These are phyloP conservation scores for Fomes fomentarius DNA, from an alignment of 1,284 basidiomycete species.

Conservation along the genomic window DNA sequence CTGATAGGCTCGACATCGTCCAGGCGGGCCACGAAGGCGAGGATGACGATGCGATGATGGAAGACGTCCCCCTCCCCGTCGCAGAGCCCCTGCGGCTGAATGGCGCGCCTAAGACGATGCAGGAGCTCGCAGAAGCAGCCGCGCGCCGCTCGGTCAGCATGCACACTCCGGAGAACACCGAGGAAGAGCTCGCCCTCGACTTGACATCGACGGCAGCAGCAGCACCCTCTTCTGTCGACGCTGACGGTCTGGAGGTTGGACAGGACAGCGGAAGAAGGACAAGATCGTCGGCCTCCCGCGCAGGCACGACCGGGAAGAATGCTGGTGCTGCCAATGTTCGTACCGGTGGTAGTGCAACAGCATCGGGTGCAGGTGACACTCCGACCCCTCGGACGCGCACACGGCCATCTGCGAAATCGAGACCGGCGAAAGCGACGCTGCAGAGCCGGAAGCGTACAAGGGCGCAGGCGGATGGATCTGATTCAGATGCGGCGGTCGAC, in stretches of 20 bases:
- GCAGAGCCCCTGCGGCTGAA: constrained; percentile 6
- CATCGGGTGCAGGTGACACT: neutral
- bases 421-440: constrained; percentile 11
- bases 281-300: neutral
- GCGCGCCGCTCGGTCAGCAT: constrained; percentile 24
- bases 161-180: constrained; percentile 8
- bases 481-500: constrained; percentile 25
- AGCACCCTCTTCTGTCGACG: neutral
- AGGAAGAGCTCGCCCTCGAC: constrained; percentile 6
- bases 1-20: constrained; percentile 2
- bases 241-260: too few species aligned
- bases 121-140: constrained; percentile 60
- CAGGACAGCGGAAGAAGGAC: constrained; percentile 1
- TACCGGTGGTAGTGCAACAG: neutral
- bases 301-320: neutral
- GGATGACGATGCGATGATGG: constrained; percentile 33
- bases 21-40: constrained; percentile 28
- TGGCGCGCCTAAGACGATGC: constrained; percentile 61
- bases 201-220: constrained; percentile 1
- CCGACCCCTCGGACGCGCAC: constrained; percentile 5
- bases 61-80: constrained; percentile 33
- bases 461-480: constrained; percentile 27
- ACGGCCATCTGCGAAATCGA: constrained; percentile 9
- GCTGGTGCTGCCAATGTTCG: neutral
- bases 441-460: constrained; percentile 29